Conservation (phyloP, 2,329 filamentous ascomycete genomes). For the Monascus ruber region DNA sequence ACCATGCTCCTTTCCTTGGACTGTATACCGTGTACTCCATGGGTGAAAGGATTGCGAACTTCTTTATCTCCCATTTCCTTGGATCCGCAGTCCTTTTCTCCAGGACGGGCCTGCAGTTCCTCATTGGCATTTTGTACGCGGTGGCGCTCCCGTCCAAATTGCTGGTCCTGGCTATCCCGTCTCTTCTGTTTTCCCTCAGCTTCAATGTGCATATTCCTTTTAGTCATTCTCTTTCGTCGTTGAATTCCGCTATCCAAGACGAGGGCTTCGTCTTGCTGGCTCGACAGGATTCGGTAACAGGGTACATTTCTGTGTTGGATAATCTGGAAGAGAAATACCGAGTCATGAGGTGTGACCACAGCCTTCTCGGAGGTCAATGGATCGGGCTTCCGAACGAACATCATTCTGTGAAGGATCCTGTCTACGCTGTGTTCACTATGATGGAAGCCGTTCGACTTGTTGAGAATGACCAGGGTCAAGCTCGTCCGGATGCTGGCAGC, state of each 20-base stretch:
- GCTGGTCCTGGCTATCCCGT: constrained; percentile 57
- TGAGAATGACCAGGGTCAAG: constrained; percentile 37
- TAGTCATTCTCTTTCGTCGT: constrained; percentile 44
- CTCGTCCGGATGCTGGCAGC: constrained; percentile 49
- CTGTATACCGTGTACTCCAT: constrained; percentile 55
- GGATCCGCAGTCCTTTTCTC: constrained; percentile 55
- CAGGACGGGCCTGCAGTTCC: constrained; percentile 59
- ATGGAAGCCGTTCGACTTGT: constrained; percentile 82
- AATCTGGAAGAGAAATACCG: constrained; percentile 60
- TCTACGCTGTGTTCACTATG: constrained; percentile 94
- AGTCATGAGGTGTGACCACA: constrained; percentile 86
- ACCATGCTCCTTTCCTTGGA: constrained; percentile 53
- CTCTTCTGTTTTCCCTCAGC: constrained; percentile 50
- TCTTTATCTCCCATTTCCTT: constrained; percentile 39
- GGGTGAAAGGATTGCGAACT: constrained; percentile 30
- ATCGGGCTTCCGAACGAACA: constrained; percentile 41
- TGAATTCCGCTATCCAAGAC: constrained; percentile 55
- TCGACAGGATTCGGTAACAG: constrained; percentile 74
- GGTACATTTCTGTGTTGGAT: constrained; percentile 85
- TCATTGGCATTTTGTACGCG: constrained; percentile 54
- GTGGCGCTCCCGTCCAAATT: constrained; percentile 57
- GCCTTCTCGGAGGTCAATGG: constrained; percentile 88
- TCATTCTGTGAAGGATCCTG: constrained; percentile 60
- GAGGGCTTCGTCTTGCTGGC: constrained; percentile 68
- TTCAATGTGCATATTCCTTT: constrained; percentile 65